Percentiles rank a stretch among this genome's conserved stretches.
phyloP scores from a whole-genome alignment of 495 filamentous ascomycete genomes.

The Penicillium riverlandense region DNA sequence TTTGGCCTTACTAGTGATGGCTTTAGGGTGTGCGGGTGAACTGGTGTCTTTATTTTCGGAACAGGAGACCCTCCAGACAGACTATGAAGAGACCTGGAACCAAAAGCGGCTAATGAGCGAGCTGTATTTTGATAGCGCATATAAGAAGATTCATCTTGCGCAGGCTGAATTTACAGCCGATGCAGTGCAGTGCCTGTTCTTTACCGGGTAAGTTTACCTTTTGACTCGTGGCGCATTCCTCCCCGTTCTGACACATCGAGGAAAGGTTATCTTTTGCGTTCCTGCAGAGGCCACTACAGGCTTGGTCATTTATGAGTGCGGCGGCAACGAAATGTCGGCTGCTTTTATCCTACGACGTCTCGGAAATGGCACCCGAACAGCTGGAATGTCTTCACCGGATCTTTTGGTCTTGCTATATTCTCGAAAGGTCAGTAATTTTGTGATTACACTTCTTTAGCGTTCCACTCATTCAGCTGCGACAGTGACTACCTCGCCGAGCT shows the following conservation, averaged over 20 bases:
- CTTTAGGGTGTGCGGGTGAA: conserved; percentile 7
- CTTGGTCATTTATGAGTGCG: conserved; percentile 11
- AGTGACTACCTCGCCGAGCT: conserved; percentile 26
- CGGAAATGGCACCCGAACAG: conserved; percentile 12
- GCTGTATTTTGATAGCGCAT: conserved; percentile 5
- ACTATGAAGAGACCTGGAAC: not conserved
- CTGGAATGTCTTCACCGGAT: conserved; percentile 36
- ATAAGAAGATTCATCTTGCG: conserved; percentile 7
- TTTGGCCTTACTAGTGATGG: conserved; percentile 6
- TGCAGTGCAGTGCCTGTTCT: conserved; percentile 8
- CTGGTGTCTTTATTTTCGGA: conserved; percentile 1
- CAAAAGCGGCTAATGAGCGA: not conserved
- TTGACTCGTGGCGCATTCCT: too few relatives aligned
- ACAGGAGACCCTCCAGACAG: not conserved
- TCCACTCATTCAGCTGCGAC: too few relatives aligned
- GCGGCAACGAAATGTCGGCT: conserved; percentile 11
- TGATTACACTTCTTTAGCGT: too few relatives aligned
- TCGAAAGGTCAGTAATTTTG: conserved; percentile 23
- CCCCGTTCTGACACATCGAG: too few relatives aligned
- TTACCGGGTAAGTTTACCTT: conserved; percentile 1
- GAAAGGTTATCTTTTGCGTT: conserved; percentile 8
- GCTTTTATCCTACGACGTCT: conserved; percentile 5
- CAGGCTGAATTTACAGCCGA: conserved; percentile 6
- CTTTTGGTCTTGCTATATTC: conserved; percentile 43
- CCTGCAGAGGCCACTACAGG: conserved; percentile 10